These are phyloP conservation scores for Calonectria naviculata DNA, from an alignment of 2,329 filamentous ascomycete species.

Conservation along the genomic window DNA sequence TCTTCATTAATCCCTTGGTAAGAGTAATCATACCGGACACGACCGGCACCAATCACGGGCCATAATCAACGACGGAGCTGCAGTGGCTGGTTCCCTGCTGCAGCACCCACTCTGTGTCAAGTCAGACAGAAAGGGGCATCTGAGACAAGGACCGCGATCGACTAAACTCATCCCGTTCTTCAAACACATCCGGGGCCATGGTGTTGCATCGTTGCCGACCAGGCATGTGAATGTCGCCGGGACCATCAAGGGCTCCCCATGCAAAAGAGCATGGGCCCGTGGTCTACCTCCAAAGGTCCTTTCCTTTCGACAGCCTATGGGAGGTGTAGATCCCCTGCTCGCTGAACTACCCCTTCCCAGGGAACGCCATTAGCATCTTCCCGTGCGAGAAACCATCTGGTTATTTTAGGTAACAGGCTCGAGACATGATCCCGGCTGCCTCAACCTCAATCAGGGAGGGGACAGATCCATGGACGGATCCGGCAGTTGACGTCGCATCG, in stretches of 20 bases:
- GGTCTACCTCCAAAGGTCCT: conserved; percentile 9
- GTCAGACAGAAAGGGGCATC: conserved; percentile 23
- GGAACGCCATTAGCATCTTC: neutral
- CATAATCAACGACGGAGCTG: conserved; percentile 19
- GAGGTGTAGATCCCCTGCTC: neutral
- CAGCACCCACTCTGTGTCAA: conserved; percentile 11
- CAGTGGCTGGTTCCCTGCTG: conserved; percentile 21
- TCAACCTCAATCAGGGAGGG: conserved; percentile 11
- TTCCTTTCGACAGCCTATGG: conserved; percentile 8
- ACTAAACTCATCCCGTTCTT: conserved; percentile 14
- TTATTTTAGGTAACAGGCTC: conserved; percentile 21
- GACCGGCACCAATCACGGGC: neutral
- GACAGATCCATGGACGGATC: conserved; percentile 12
- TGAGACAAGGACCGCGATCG: conserved; percentile 34
- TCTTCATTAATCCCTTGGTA: conserved; percentile 13
- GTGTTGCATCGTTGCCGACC: conserved; percentile 20
- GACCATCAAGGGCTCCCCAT: conserved; percentile 24
- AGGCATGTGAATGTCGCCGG: conserved; percentile 35
- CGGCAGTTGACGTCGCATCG: conserved; percentile 16
- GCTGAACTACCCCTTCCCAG: neutral
- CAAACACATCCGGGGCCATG: conserved; percentile 11
- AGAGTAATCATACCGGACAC: neutral
- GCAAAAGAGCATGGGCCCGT: neutral
- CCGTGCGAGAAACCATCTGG: conserved; percentile 4
- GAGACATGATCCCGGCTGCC: conserved; percentile 15